Evolutionary conservation across 2,329 filamentous ascomycete species (phyloP).

Genomic region (Microcyclospora tardicrescens): DNA sequence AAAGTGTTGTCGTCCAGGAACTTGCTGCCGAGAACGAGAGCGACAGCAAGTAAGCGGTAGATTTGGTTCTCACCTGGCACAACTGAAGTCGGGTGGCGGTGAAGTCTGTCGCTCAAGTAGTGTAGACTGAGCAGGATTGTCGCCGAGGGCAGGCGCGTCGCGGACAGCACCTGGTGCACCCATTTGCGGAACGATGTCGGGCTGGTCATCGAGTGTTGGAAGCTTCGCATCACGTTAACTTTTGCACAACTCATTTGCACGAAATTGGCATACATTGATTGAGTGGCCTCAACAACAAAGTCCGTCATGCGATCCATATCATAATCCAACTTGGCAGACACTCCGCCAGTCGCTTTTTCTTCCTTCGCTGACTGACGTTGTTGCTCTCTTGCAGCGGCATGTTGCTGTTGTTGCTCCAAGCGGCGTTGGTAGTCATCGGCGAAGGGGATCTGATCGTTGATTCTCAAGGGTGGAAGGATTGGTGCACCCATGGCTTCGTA

Average conservation of each 20-base stretch:
- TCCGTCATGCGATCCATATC: conserved; percentile 94
- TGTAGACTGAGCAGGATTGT: conserved; percentile 85
- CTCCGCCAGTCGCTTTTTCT: conserved; percentile 64
- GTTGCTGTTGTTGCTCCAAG: conserved; percentile 27
- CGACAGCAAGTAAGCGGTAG: conserved; percentile 77
- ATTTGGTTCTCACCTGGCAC: conserved; percentile 51
- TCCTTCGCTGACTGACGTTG: conserved; percentile 38
- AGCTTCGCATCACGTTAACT: conserved; percentile 51
- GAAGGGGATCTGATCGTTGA: conserved; percentile 26
- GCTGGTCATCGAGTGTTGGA: conserved; percentile 48
- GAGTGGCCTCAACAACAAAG: conserved; percentile 82
- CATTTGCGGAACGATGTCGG: conserved; percentile 77
- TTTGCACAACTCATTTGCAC: conserved; percentile 45
- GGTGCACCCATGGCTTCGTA: conserved; percentile 34
- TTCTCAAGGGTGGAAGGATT: conserved; percentile 35
- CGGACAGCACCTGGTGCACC: conserved; percentile 78
- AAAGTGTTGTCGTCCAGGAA: conserved; percentile 96
- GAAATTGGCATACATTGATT: conserved; percentile 51
- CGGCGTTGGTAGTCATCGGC: conserved; percentile 26
- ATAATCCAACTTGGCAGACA: conserved; percentile 89
- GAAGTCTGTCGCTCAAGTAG: conserved; percentile 71
- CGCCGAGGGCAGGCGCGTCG: conserved; percentile 77
- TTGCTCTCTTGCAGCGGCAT: conserved; percentile 21
- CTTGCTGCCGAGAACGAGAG: conserved; percentile 80
- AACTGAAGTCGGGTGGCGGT: conserved; percentile 19